Conservation (phyloP, 768 basidiomycete species). For the Mycena rebaudengoi region DNA sequence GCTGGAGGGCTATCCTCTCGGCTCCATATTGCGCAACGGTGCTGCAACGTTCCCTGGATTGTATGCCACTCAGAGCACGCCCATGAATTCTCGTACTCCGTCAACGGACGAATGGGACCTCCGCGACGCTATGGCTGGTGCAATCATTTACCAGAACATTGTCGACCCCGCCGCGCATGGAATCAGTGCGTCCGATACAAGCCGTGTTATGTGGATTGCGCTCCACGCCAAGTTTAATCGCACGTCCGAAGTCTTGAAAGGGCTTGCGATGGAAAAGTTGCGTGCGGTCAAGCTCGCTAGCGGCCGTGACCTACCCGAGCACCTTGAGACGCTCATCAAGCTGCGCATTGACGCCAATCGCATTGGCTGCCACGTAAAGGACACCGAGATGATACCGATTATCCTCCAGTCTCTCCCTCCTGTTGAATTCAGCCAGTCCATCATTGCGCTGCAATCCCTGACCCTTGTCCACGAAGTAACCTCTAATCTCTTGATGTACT, state of each 20-base stretch:
- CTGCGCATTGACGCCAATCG: not conserved
- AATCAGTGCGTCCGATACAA: not conserved
- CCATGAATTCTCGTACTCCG: not conserved
- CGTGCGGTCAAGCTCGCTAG: not conserved
- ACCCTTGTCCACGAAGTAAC: not conserved
- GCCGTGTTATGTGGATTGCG: not conserved
- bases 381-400: not conserved
- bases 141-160: not conserved
- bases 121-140: not conserved
- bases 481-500: not conserved
- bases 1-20: too few relatives aligned
- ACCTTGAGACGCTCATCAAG: conserved; percentile 1
- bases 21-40: too few relatives aligned
- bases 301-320: not conserved
- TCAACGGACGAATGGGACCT: not conserved
- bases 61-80: too few relatives aligned
- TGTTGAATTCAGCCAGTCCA: not conserved
- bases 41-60: too few relatives aligned
- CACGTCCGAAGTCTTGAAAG: conserved; percentile 1
- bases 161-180: too few relatives aligned
- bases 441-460: not conserved
- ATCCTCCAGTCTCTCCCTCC: not conserved
- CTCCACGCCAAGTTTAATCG: not conserved
- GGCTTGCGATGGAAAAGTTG: conserved; percentile 1
- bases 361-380: not conserved